A percentile compares a stretch with the other conserved stretches of the same genome.
Conservation (phyloP, 1,139 yeast genomes). For the Yamadazyma diospyri region DNA sequence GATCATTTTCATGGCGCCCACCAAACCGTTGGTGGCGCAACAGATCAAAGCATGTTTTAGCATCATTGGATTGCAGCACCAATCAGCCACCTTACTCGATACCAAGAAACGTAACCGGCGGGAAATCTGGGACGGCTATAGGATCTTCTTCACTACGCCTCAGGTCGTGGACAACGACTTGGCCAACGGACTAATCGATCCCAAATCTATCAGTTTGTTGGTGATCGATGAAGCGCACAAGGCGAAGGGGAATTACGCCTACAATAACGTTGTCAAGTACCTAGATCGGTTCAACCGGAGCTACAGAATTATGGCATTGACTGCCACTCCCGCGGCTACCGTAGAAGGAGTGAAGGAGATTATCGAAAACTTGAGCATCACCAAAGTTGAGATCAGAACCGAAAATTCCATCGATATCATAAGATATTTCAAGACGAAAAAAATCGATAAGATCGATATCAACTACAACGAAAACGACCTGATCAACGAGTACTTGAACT, state of each 20-base stretch:
- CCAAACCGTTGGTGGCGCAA: conserved; percentile 95
- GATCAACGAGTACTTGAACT: conserved; percentile 42
- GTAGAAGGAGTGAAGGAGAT: conserved; percentile 87
- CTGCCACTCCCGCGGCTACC: conserved; percentile 94
- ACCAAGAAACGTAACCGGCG: conserved; percentile 61
- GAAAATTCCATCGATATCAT: conserved; percentile 81
- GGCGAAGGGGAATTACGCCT: conserved; percentile 86
- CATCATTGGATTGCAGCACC: conserved; percentile 74
- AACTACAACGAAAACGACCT: conserved; percentile 53
- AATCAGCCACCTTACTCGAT: conserved; percentile 81
- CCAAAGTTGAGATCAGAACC: conserved; percentile 80
- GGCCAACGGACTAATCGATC: conserved; percentile 67
- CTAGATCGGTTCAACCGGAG: conserved; percentile 61
- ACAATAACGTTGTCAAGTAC: conserved; percentile 73
- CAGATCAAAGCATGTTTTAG: conserved; percentile 92
- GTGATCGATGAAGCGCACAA: conserved; percentile 97
- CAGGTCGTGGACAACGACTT: conserved; percentile 94
- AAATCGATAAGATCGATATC: conserved; percentile 56
- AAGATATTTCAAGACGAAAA: conserved; percentile 72
- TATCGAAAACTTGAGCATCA: conserved; percentile 66
- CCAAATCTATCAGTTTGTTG: conserved; percentile 67
- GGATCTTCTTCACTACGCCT: conserved; percentile 93
- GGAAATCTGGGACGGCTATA: conserved; percentile 68
- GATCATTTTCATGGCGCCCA: conserved; percentile 93
- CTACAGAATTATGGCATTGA: conserved; percentile 75